Percentiles rank a stretch among this genome's conserved stretches.
Conservation (phyloP, 192 early-diverging fungal species). For the Rhizoclosmatium sp. region DNA sequence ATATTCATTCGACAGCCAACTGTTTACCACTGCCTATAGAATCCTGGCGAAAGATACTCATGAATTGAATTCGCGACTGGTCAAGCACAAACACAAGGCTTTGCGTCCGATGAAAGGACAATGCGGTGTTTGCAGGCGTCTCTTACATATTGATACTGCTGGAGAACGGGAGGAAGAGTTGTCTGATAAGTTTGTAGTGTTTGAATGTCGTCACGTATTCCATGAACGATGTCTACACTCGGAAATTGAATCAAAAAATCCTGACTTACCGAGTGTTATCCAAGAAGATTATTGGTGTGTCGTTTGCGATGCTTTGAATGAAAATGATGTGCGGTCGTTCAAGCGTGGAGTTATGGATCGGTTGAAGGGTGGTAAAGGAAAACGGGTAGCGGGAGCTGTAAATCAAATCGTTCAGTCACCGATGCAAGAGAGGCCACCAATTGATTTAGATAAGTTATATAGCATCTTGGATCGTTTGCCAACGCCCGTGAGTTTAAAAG, state of each 20-base stretch:
- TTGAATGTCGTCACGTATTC: constrained; percentile 54
- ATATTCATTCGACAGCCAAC: constrained; percentile 46
- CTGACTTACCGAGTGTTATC: not conserved
- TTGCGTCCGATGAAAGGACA: constrained; percentile 52
- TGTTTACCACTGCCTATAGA: constrained; percentile 45
- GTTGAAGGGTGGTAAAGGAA: constrained; percentile 21
- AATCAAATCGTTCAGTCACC: not conserved
- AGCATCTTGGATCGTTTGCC: constrained; percentile 15
- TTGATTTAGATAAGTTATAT: constrained; percentile 24
- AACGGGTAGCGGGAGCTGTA: not conserved
- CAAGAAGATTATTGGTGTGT: constrained; percentile 31
- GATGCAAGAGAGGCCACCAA: not conserved
- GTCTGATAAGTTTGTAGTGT: constrained; percentile 42
- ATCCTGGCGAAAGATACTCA: constrained; percentile 45
- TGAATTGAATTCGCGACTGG: not conserved
- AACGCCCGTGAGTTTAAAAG: constrained; percentile 20
- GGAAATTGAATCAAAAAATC: constrained; percentile 37
- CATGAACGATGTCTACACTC: constrained; percentile 51
- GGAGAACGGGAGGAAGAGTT: constrained; percentile 34
- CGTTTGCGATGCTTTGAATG: constrained; percentile 23
- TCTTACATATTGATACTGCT: constrained; percentile 53
- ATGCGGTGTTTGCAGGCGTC: constrained; percentile 49
- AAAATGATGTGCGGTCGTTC: constrained; percentile 13
- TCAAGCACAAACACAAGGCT: constrained; percentile 12
- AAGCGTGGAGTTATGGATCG: constrained; percentile 15